Evolutionary conservation across 2,329 filamentous ascomycete genomes (phyloP), one percentile per base, ranked within the genome.

Genomic region (Curvularia sp.): DNA sequence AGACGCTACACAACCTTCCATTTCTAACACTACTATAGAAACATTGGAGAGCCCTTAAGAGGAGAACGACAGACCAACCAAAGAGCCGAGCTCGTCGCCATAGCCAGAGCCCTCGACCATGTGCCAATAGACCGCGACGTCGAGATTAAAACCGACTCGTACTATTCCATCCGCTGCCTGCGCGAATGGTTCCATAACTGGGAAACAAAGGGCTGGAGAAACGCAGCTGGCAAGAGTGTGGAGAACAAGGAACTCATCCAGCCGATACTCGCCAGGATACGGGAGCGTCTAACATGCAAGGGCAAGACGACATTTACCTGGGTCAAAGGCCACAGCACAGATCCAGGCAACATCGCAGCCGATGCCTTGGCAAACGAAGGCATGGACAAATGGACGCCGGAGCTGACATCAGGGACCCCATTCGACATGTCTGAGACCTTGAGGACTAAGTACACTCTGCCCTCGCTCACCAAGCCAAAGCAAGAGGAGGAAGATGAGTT

Each of bases 21-120:
- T 9, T 18, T 54, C 56, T 67, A 22, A 62, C 54, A 44, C n/a
- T 10, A 43, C 6, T 53, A 3, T 69, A 88, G 86, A 66, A 90
- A 90, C 69, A 78, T 96, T 24, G 91, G 91, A 12, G 93, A 96
- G 77, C 87, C 88, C 4, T 85, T 97, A 2, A 78, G 83, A 51
- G 92, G 92, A 50, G 81, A 84, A 15, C 82, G 84, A 9, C 95
- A 98, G 78, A 98, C 95, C 0, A 99, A 99, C 75, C 92, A 98
- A 76, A 90, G 95, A 3, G 95, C 94, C n/a, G 95, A 99, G 79
- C 82, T 99, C 58, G 93, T 91, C 24, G 95, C 93, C 7, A 89
- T 98, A 62, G 82, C 91, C 30, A 89, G 93, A 57, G 93, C 93
- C 0, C 83, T 98, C 22, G 88, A 97, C 70, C 85, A 89, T 46